phyloP scores from a whole-genome alignment of 2,329 filamentous ascomycete species.

The Xylariales sp. region DNA sequence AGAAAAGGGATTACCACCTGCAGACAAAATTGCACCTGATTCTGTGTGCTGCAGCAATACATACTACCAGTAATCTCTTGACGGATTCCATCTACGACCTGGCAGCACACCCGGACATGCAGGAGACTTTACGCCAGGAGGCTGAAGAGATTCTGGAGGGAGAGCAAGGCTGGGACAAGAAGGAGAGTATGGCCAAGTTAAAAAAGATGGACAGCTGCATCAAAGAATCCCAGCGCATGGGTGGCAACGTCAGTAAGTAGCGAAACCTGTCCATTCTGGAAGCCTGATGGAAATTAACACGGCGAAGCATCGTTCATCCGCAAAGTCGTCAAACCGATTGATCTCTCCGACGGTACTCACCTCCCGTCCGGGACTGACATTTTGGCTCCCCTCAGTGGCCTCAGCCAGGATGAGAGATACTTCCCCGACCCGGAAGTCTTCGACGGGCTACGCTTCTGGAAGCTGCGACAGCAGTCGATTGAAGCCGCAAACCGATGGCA shows the following conservation, averaged over 20 bases:
- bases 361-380: slow-evolving; percentile 40
- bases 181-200: slow-evolving; percentile 31
- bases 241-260: slow-evolving; percentile 31
- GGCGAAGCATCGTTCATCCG: slow-evolving; percentile 39
- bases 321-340: slow-evolving; percentile 45
- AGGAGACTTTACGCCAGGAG: slow-evolving; percentile 48
- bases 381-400: slow-evolving; percentile 33
- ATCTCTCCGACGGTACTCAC: slow-evolving; percentile 49
- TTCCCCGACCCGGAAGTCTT: slow-evolving; percentile 31
- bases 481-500: slow-evolving; percentile 17
- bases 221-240: slow-evolving; percentile 31
- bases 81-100: slow-evolving; percentile 50
- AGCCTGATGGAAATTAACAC: background rate
- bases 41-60: slow-evolving; percentile 45
- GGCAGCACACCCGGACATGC: slow-evolving; percentile 42
- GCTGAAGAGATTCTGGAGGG: slow-evolving; percentile 33
- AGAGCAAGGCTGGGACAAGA: slow-evolving; percentile 29
- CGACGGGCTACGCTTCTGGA: slow-evolving; percentile 35
- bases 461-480: slow-evolving; percentile 24
- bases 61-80: slow-evolving; percentile 41
- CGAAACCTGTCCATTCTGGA: background rate
- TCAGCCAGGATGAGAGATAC: slow-evolving; percentile 31
- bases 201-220: slow-evolving; percentile 38
- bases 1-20: slow-evolving; percentile 32
- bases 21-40: slow-evolving; percentile 36